Percentiles rank a stretch among this genome's conserved stretches.
These are phyloP conservation scores for Colletotrichum sp. DNA, from an alignment of 2,329 filamentous ascomycete genomes.

Conservation along the genomic window DNA sequence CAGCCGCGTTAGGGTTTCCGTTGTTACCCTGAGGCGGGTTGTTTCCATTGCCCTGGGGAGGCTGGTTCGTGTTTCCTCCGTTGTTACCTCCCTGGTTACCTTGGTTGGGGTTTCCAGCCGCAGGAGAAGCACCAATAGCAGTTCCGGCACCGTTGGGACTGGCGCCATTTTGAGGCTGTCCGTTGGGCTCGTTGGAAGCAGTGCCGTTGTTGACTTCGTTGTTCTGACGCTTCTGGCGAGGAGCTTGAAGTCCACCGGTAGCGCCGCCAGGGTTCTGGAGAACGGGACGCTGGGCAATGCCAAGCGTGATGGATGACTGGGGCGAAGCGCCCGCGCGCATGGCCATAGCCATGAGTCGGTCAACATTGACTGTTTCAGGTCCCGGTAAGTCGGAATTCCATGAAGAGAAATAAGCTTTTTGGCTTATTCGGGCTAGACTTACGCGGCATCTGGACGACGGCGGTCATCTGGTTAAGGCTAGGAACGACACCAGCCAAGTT, in stretches of 20 bases:
- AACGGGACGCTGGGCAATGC: conserved; percentile 25
- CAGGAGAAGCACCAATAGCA: neutral
- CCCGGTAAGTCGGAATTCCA: neutral
- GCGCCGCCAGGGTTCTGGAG: conserved; percentile 26
- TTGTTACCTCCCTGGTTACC: neutral
- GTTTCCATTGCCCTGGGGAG: neutral
- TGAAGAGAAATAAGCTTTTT: neutral
- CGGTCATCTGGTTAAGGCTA: conserved; percentile 24
- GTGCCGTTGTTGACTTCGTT: conserved; percentile 12
- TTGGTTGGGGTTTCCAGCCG: neutral
- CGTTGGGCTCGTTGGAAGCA: neutral
- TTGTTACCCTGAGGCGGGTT: neutral
- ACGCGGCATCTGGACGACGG: conserved; percentile 26
- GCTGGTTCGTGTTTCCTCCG: neutral
- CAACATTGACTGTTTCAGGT: conserved; percentile 24
- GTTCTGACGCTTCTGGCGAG: conserved; percentile 14
- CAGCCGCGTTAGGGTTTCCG: neutral
- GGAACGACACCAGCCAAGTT: conserved; percentile 23
- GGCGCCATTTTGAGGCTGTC: neutral
- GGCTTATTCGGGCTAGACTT: neutral
- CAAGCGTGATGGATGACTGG: conserved; percentile 22
- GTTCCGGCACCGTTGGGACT: neutral
- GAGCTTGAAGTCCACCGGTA: conserved; percentile 4
- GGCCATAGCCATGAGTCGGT: conserved; percentile 25
- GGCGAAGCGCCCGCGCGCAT: conserved; percentile 23